Evolutionary conservation across 768 basidiomycete genomes (phyloP).

Genomic region (Cantharellus cinnabarinus): DNA sequence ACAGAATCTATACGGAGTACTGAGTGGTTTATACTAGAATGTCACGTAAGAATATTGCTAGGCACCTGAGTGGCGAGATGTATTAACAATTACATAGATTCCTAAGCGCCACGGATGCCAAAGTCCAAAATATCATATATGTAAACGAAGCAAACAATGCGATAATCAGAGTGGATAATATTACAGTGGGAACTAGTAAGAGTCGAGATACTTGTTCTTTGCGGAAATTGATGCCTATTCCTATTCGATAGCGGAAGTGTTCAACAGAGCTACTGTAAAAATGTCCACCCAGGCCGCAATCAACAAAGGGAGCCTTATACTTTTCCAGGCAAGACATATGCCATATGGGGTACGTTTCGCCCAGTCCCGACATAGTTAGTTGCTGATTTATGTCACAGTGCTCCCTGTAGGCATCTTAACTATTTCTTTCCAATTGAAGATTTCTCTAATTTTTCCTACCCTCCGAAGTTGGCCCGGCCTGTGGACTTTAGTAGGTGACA

Average conservation of each 20-base stretch:
- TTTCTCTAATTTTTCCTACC: neutral
- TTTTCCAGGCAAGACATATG: neutral
- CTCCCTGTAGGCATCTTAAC: neutral
- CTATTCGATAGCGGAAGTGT: neutral
- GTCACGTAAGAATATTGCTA: neutral
- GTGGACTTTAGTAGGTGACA: neutral
- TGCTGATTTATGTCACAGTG: too few species aligned
- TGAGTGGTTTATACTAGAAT: neutral
- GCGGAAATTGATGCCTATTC: neutral
- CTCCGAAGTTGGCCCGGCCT: neutral
- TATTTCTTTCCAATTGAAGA: neutral
- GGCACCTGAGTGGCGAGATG: neutral
- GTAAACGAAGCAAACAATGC: slow-evolving; percentile 51
- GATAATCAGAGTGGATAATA: slow-evolving; percentile 60
- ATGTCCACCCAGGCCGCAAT: neutral
- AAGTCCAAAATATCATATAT: slow-evolving; percentile 33
- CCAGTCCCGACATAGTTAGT: too few species aligned
- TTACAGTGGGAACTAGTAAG: slow-evolving; percentile 22
- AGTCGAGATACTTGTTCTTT: neutral
- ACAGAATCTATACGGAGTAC: neutral
- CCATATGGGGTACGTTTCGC: neutral
- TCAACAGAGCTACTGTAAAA: neutral
- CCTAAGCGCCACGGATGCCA: slow-evolving; percentile 16
- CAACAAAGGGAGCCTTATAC: neutral
- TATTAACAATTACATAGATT: neutral